phyloP scores from a whole-genome alignment of 1,284 basidiomycete genomes.

The Singerocomus inundabilis region DNA sequence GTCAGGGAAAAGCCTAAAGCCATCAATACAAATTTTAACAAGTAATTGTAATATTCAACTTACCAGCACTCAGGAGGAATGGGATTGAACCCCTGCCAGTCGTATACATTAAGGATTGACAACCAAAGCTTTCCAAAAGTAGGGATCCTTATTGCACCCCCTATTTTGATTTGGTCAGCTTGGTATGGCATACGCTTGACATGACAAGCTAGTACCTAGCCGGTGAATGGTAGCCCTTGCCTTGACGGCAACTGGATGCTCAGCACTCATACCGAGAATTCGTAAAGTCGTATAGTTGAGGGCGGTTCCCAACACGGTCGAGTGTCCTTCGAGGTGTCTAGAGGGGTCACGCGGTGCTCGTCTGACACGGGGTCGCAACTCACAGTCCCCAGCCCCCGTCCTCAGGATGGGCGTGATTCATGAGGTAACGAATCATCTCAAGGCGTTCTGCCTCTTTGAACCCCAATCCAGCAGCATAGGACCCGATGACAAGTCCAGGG shows the following conservation, averaged over 20 bases:
- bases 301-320: too few species aligned
- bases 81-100: slow-evolving; percentile 95
- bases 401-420: slow-evolving; percentile 70
- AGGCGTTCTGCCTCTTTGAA: slow-evolving; percentile 80
- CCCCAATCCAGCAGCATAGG: too few species aligned
- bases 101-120: slow-evolving; percentile 88
- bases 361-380: slow-evolving; percentile 31
- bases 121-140: slow-evolving; percentile 99
- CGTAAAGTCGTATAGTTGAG: slow-evolving; percentile 77
- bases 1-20: slow-evolving; percentile 80
- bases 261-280: slow-evolving; percentile 79
- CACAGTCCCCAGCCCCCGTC: slow-evolving; percentile 96
- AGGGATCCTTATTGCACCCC: slow-evolving; percentile 80
- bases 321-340: slow-evolving; percentile 93
- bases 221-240: slow-evolving; percentile 78
- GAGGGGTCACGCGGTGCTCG: background rate
- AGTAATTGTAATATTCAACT: slow-evolving; percentile 16
- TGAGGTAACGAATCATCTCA: slow-evolving; percentile 90
- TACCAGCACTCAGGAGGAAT: slow-evolving; percentile 94
- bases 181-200: background rate
- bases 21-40: slow-evolving; percentile 1
- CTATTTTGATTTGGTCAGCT: slow-evolving; percentile 37
- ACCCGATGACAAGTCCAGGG: slow-evolving; percentile 90
- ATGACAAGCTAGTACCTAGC: slow-evolving; percentile 53
- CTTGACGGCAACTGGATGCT: slow-evolving; percentile 77